phyloP scores from a whole-genome alignment of 371 early-diverging fungal genomes.

The Coemansia sp. region DNA sequence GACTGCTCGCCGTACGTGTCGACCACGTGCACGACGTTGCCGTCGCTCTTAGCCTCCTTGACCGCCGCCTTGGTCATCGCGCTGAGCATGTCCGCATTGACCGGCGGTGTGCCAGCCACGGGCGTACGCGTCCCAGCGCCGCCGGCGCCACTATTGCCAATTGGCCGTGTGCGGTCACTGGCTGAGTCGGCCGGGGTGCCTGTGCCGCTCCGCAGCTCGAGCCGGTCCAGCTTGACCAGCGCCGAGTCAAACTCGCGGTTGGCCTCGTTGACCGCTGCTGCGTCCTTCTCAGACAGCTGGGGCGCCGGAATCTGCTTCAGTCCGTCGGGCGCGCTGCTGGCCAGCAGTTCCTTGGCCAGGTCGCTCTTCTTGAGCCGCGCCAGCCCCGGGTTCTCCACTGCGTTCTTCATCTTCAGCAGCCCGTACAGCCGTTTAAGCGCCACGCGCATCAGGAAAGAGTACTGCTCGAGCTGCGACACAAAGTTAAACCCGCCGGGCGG shows the following conservation, averaged over 20 bases:
- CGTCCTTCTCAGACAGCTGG: constrained; percentile 5
- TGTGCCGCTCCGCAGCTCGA: constrained; percentile 22
- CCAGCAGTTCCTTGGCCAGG: constrained; percentile 15
- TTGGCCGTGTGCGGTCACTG: neutral
- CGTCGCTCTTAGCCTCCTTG: constrained; percentile 47
- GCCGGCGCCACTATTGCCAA: constrained; percentile 3
- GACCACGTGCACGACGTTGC: constrained; percentile 41
- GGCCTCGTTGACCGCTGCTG: constrained; percentile 31
- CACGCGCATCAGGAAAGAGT: constrained; percentile 81
- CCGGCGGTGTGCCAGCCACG: constrained; percentile 11
- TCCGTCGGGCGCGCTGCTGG: constrained; percentile 8
- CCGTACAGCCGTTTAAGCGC: constrained; percentile 82
- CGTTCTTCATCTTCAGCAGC: constrained; percentile 58
- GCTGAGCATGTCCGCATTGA: constrained; percentile 33
- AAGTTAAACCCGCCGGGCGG: constrained; percentile 62
- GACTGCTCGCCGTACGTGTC: constrained; percentile 23
- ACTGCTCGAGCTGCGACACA: constrained; percentile 88
- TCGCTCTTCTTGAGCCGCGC: constrained; percentile 29
- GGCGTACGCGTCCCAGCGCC: neutral
- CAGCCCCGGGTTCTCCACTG: constrained; percentile 40
- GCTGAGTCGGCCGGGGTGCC: neutral
- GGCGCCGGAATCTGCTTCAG: constrained; percentile 7
- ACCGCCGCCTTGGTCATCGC: constrained; percentile 47
- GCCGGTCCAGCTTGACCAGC: constrained; percentile 38
- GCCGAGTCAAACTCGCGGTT: constrained; percentile 52